phyloP scores from a whole-genome alignment of 768 basidiomycete species.

The Asterophora lycoperdoides region DNA sequence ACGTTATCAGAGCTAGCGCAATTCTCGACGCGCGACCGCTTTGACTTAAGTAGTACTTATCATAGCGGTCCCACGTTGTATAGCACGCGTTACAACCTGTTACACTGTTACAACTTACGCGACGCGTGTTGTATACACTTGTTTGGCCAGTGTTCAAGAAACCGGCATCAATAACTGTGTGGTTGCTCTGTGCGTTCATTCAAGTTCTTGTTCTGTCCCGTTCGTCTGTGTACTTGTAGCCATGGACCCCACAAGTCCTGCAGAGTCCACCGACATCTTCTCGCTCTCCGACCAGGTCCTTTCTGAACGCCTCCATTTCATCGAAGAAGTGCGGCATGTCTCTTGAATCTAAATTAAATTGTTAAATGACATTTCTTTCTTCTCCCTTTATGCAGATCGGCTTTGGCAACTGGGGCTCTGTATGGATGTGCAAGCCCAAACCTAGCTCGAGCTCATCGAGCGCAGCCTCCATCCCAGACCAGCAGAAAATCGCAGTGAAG shows the following conservation, averaged over 20 bases:
- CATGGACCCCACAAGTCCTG: constrained; percentile 36
- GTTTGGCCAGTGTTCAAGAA: constrained; percentile 38
- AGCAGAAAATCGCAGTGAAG: constrained; percentile 79
- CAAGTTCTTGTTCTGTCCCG: constrained; percentile 21
- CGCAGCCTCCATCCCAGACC: constrained; percentile 34
- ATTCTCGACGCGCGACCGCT: constrained; percentile 11
- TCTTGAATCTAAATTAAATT: constrained; percentile 4
- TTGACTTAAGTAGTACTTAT: too few relatives aligned
- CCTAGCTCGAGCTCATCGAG: constrained; percentile 31
- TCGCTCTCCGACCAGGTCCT: constrained; percentile 71
- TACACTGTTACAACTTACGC: too few relatives aligned
- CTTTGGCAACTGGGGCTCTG: constrained; percentile 90
- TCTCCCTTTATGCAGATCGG: constrained; percentile 55
- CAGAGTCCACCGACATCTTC: constrained; percentile 58
- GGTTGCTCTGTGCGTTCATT: constrained; percentile 7
- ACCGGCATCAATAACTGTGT: constrained; percentile 14
- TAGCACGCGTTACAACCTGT: too few relatives aligned
- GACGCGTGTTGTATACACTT: constrained; percentile 28
- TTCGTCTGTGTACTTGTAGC: constrained; percentile 59
- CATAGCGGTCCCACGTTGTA: constrained; percentile 14
- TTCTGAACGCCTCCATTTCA: constrained; percentile 66
- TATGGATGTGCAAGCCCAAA: constrained; percentile 75
- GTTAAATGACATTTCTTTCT: constrained; percentile 4
- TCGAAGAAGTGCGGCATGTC: constrained; percentile 57
- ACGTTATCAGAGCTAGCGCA: too few relatives aligned